Percentiles rank a stretch among this genome's conserved stretches.
Evolutionary conservation across 2,329 filamentous ascomycete genomes (phyloP).

Genomic region (Mycocentrospora acerina): DNA sequence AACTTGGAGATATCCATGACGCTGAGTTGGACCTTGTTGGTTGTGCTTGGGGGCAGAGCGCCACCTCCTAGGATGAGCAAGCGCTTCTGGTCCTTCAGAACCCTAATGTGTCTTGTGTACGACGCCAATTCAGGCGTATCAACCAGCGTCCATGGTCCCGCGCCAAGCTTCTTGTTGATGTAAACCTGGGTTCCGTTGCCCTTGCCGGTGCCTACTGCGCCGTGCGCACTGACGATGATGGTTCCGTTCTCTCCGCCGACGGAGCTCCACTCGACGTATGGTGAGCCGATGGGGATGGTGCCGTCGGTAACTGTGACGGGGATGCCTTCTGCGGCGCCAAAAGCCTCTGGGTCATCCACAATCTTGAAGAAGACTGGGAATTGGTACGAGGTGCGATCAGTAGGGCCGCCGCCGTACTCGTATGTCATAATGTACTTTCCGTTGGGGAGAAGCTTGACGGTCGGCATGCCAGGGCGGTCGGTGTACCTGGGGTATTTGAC

Average conservation of each 20-base stretch:
- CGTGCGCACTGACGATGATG: constrained; percentile 47
- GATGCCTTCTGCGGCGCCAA: constrained; percentile 44
- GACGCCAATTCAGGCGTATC: constrained; percentile 43
- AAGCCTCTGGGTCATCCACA: constrained; percentile 49
- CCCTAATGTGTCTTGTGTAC: constrained; percentile 51
- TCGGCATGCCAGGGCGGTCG: constrained; percentile 69
- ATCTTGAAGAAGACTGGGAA: constrained; percentile 59
- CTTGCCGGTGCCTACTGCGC: too few relatives aligned
- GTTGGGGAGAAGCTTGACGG: constrained; percentile 59
- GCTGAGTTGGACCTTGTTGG: constrained; percentile 33
- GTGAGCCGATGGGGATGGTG: constrained; percentile 49
- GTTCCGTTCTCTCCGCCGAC: constrained; percentile 53
- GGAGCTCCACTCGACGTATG: constrained; percentile 56
- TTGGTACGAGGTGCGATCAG: constrained; percentile 32
- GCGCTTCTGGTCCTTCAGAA: constrained; percentile 44
- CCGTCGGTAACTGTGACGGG: constrained; percentile 50
- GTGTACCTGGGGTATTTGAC: constrained; percentile 64
- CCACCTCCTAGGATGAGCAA: constrained; percentile 48
- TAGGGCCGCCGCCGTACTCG: constrained; percentile 58
- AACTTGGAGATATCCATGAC: constrained; percentile 32
- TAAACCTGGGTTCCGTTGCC: constrained; percentile 47
- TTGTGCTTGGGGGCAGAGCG: constrained; percentile 34
- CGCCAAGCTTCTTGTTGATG: constrained; percentile 50
- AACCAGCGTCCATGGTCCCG: constrained; percentile 50
- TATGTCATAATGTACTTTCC: constrained; percentile 66